A percentile compares a stretch with the other conserved stretches of the same genome.
Evolutionary conservation across 805 yeast genomes (phyloP).

Genomic region (Cyberlindnera veronae): DNA sequence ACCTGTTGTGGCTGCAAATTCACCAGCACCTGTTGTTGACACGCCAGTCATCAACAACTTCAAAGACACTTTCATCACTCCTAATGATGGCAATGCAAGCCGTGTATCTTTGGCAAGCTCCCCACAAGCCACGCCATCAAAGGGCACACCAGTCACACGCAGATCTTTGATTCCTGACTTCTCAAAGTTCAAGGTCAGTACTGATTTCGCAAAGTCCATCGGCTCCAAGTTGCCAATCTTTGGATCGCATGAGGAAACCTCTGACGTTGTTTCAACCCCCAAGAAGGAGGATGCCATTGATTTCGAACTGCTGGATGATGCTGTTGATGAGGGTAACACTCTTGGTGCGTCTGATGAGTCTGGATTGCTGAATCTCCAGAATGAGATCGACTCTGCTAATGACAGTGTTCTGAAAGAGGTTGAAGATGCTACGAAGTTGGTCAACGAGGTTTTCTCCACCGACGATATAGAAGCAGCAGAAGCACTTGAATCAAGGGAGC

Average conservation of each 20-base stretch:
- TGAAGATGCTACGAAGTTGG: slow-evolving; percentile 28
- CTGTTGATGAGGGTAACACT: too few species aligned
- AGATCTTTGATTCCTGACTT: slow-evolving; percentile 31
- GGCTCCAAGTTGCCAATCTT: neutral
- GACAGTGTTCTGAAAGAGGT: slow-evolving; percentile 24
- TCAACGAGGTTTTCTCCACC: slow-evolving; percentile 17
- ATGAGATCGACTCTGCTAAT: slow-evolving; percentile 25
- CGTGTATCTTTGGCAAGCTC: slow-evolving; percentile 11
- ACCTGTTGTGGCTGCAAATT: neutral
- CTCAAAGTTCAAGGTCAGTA: slow-evolving; percentile 30
- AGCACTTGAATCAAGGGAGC: slow-evolving; percentile 5
- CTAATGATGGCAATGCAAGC: slow-evolving; percentile 14
- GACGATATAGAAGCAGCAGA: slow-evolving; percentile 10
- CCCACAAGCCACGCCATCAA: slow-evolving; percentile 14
- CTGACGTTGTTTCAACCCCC: neutral
- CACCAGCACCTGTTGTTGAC: neutral
- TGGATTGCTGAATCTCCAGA: slow-evolving; percentile 19
- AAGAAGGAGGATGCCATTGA: slow-evolving; percentile 10
- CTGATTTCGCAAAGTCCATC: slow-evolving; percentile 34
- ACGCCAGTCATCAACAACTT: neutral
- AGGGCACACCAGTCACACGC: slow-evolving; percentile 17
- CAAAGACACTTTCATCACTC: slow-evolving; percentile 7
- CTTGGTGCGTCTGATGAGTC: too few species aligned
- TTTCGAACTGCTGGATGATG: slow-evolving; percentile 5
- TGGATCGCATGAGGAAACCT: neutral